Evolutionary conservation across 1,284 basidiomycete genomes (phyloP), one percentile per base, ranked within the genome.

Genomic region (Phellopilus nigrolimitatus): DNA sequence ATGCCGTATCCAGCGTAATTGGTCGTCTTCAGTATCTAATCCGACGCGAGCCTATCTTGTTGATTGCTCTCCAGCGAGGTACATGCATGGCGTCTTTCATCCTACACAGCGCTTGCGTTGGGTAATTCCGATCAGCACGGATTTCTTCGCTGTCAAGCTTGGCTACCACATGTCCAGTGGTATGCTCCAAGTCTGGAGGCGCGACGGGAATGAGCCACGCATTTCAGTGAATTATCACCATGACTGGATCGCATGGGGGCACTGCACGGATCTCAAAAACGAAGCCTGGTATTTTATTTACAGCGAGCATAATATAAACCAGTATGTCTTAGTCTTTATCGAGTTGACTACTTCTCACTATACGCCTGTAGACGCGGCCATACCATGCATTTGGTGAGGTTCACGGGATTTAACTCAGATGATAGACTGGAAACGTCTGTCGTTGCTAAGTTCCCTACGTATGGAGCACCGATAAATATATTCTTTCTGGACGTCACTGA

Each of bases 141-240:
- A 43, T 19, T 43, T 22, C 21, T 43, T 43, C 24, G 41, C 41
- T 12, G 41, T 43, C 19, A 43, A 43, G 41, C 41, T 43, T 28
- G 41, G 25, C 15, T 43, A 43, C 21, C 41, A 43, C 15, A n/a
- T 24, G 21, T 43, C 41, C 7, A 43, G 25, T 5, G 41, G 41
- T n/a, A 22, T 43, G 3, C 5, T 43, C 17, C 41, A 43, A 25
- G 24, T 43, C 10, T 43, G 41, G 41, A 15, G 21, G 5, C 10
- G 19, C 15, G 22, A 24, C 15, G 25, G 9, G 25, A 24, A 28
- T 9, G 41, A 15, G 7, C 41, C 25, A 10, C 41, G 25, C 10
- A 13, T 22, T 2, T 13, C 15, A 3, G 25, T 43, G 13, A 6
- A 43, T 25, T 7, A 3, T 43, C 41, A 15, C 9, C 21, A 28